Base-by-base conservation (phyloP, 768 basidiomycete species). In the Crucibulum laeve region DNA sequence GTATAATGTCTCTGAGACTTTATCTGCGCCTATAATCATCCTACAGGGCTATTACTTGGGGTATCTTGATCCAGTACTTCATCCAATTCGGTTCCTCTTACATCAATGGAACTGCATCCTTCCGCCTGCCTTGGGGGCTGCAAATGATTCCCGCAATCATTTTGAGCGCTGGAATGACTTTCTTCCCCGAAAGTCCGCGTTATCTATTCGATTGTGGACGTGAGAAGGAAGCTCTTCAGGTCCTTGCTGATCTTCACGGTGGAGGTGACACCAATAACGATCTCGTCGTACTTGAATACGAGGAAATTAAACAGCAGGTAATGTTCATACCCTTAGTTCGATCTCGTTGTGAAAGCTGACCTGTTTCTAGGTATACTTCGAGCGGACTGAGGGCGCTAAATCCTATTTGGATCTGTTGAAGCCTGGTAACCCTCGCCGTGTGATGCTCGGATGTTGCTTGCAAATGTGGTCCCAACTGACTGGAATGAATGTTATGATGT, bases 401-500 rank as follows among this genome's bases (percentile, higher is more conserved):
- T 82, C 80, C 0, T 83, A 77, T 53, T 49, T 71, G 10, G 85
- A 90, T 58, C 65, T 89, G 15, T 50, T 88, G 44, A 83, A 79
- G 52, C 73, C 74, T 5, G 79, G 80, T 25, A 78, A 85, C 49
- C 66, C 83, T 40, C 78, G 86, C 42, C 83, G 87, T 54, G 84
- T 88, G 22, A 64, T 75, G 46, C 73, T 90, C 19, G 88, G 86
- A 26, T 71, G 73, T 47, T 70, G 71, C n/a, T 65, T 88, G 28
- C 87, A 91, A 60, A 84, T 84, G 77, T 89, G 86, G 87, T 80
- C 78, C 47, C 87, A 89, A 55, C 66, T 87, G 15, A 73, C 72
- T 7, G 83, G 84, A 25, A 86, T 88, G 80, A 87, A 88, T 57
- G 76, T 87, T 53, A 88, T 89, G 86, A 85, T 89, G 84, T 79